phyloP scores from a whole-genome alignment of 106 monocot species.

The Cymbidium sinense region DNA sequence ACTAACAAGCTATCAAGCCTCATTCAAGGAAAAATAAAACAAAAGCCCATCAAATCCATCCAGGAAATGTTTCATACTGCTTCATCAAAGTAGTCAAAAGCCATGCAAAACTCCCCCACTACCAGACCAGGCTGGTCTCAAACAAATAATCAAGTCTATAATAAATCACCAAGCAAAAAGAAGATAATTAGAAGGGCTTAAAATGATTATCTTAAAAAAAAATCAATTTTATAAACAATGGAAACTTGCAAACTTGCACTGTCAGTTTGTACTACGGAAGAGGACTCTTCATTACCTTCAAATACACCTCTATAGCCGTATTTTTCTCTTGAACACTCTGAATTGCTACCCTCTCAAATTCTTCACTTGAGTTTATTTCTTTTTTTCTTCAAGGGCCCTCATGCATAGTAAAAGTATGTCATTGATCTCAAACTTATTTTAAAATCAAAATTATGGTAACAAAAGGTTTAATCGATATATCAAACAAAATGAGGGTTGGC shows the following conservation, averaged over 20 bases:
- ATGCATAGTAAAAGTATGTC: background rate
- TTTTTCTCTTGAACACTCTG: conserved; percentile 49
- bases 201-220: background rate
- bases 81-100: background rate
- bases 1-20: background rate
- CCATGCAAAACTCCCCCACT: background rate
- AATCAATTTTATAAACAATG: conserved; percentile 1
- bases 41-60: background rate
- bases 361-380: conserved; percentile 29
- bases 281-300: conserved; percentile 36
- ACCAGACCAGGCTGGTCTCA: background rate
- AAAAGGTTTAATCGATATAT: background rate
- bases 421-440: background rate
- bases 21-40: background rate
- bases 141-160: background rate
- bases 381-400: conserved; percentile 70
- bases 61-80: background rate
- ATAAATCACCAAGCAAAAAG: background rate
- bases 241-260: background rate
- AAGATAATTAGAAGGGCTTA: background rate
- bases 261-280: background rate
- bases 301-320: conserved; percentile 33
- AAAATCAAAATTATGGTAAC: background rate
- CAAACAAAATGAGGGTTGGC: background rate
- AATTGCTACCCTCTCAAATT: conserved; percentile 39